Evolutionary conservation across 2,329 filamentous ascomycete species (phyloP).

Genomic region (Claviceps cyperi): DNA sequence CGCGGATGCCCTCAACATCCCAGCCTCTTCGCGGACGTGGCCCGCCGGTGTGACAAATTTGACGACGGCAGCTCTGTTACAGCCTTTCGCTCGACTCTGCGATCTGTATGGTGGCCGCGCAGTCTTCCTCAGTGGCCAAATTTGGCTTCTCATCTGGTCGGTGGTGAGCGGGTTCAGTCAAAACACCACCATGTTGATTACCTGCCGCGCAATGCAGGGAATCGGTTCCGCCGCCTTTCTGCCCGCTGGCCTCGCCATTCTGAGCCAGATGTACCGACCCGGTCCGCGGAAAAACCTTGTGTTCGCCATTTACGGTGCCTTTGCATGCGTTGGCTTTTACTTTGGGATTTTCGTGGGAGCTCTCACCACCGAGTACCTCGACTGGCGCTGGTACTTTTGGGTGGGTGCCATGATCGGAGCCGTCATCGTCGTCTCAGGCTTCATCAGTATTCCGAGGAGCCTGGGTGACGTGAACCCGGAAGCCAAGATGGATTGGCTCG

Average conservation of each 20-base stretch:
- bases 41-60: conserved; percentile 48
- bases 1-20: conserved; percentile 46
- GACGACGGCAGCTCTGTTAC: conserved; percentile 40
- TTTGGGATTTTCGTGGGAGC: conserved; percentile 55
- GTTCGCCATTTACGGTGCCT: conserved; percentile 44
- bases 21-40: conserved; percentile 47
- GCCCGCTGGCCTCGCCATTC: conserved; percentile 56
- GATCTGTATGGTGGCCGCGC: conserved; percentile 49
- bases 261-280: conserved; percentile 54
- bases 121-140: conserved; percentile 43
- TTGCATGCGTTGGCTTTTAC: conserved; percentile 45
- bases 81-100: conserved; percentile 45
- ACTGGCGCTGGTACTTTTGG: conserved; percentile 60
- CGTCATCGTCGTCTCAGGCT: conserved; percentile 30
- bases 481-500: conserved; percentile 53
- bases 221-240: conserved; percentile 55
- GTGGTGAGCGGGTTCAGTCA: conserved; percentile 55
- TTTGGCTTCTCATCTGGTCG: conserved; percentile 55
- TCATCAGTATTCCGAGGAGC: conserved; percentile 24
- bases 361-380: conserved; percentile 42
- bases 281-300: conserved; percentile 59
- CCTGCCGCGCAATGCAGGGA: conserved; percentile 61
- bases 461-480: conserved; percentile 12
- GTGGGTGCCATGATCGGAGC: conserved; percentile 36
- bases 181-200: conserved; percentile 55